phyloP scores from a whole-genome alignment of 768 basidiomycete species.

The Rubroboletus pulcherrimus region DNA sequence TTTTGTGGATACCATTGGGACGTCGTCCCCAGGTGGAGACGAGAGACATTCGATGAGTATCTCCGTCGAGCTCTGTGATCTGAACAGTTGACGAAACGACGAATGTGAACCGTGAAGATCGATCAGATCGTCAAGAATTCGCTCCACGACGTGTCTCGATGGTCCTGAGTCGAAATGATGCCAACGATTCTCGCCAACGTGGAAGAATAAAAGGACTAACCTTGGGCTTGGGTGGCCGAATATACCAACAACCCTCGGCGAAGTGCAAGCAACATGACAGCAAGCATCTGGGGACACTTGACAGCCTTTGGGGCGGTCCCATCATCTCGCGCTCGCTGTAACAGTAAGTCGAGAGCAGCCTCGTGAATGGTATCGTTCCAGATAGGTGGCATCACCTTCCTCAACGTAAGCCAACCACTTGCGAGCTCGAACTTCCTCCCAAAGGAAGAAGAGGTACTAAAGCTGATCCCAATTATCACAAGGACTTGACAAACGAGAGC shows the following conservation, averaged over 20 bases:
- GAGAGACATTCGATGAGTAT: slow-evolving; percentile 64
- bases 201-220: background rate
- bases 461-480: slow-evolving; percentile 52
- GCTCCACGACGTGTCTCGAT: slow-evolving; percentile 16
- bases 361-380: slow-evolving; percentile 71
- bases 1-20: slow-evolving; percentile 52
- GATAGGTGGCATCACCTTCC: slow-evolving; percentile 56
- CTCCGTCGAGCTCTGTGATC: slow-evolving; percentile 65
- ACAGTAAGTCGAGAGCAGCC: slow-evolving; percentile 64
- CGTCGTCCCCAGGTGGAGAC: slow-evolving; percentile 31
- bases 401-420: slow-evolving; percentile 78
- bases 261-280: slow-evolving; percentile 67
- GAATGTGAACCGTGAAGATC: slow-evolving; percentile 60
- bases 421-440: slow-evolving; percentile 79
- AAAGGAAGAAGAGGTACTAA: slow-evolving; percentile 58
- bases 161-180: slow-evolving; percentile 17
- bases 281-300: slow-evolving; percentile 64
- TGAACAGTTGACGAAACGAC: slow-evolving; percentile 70
- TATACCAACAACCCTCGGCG: slow-evolving; percentile 48
- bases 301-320: slow-evolving; percentile 31
- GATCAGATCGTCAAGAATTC: slow-evolving; percentile 63
- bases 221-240: slow-evolving; percentile 18
- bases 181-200: background rate
- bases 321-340: slow-evolving; percentile 40
- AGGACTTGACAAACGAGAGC: slow-evolving; percentile 58